Evolutionary conservation across 2,329 filamentous ascomycete genomes (phyloP), one percentile per base, ranked within the genome.

Genomic region (Endothia cerciana): DNA sequence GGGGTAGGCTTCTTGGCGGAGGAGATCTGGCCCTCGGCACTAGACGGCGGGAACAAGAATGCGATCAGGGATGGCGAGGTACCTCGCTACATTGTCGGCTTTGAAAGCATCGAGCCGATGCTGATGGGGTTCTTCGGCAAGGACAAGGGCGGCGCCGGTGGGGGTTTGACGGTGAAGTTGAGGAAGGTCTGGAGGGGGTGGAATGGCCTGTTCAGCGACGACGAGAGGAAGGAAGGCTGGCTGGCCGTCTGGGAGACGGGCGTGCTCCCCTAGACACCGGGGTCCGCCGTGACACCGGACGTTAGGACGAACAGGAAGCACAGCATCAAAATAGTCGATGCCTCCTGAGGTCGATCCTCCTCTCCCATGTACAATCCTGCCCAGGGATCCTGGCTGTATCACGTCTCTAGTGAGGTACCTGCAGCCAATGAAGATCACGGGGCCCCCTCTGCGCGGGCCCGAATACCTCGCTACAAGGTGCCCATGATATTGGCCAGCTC

Each of bases 191-290:
- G 87, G 87, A 77, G 78, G 47, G 81, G 79, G 2, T 86, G 82
- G 76, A 90, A 89, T 72, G 87, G 86, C 13, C 76, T 87, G 58
- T 89, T 88, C 73, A 86, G 85, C 69, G 87, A 89, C 73, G 87
- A 90, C 73, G 81, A 79, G 76, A 79, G 87, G 63, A 80, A 87
- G 64, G 74, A 78, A 1, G 87, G 87, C 0, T 78, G 80, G 68
- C 77, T 90, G 69, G 78, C 89, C 36, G 85, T 90, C 22, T 90
- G 87, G 87, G 82, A 86, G 55, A 84, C 82, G 3, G 78, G 79
- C 4, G 65, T 79, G 22, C 30, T 56, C 45, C 13, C 17, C 40
- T 30, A 57, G 13, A 17, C 36, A 8, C 55, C n/a, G 11, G 36
- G 5, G 11, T 58, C n/a, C 10, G 5, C 36, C 22, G 40, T 45